Evolutionary conservation across 169 alveolate genomes (phyloP).

Genomic region (Babesia ovata): DNA sequence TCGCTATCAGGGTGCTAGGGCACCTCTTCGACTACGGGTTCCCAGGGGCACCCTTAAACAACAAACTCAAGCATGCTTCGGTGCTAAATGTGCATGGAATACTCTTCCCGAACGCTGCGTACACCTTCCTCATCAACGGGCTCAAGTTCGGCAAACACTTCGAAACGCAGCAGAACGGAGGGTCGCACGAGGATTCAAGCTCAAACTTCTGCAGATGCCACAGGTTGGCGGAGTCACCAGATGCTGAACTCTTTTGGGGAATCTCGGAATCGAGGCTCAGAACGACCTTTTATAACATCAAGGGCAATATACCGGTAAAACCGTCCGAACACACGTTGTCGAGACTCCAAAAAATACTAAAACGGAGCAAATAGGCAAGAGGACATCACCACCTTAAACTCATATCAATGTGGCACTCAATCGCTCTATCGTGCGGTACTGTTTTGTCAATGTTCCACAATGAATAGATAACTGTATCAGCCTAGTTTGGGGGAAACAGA

Average conservation of each 20-base stretch:
- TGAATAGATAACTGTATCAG: too few species aligned
- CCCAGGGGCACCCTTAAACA: slow-evolving; percentile 54
- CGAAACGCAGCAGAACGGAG: slow-evolving; percentile 65
- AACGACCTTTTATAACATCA: slow-evolving; percentile 31
- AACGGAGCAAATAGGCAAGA: too few species aligned
- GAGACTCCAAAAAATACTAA: background rate
- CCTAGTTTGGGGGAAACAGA: too few species aligned
- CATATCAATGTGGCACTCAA: too few species aligned
- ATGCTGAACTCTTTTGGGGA: slow-evolving; percentile 69
- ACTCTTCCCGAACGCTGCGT: slow-evolving; percentile 53
- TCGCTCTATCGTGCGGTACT: too few species aligned
- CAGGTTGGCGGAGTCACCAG: slow-evolving; percentile 36
- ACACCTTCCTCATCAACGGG: slow-evolving; percentile 45
- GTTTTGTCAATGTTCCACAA: too few species aligned
- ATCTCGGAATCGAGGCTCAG: slow-evolving; percentile 68
- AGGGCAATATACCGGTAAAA: slow-evolving; percentile 40
- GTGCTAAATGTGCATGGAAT: slow-evolving; percentile 59
- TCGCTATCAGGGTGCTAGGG: slow-evolving; percentile 41
- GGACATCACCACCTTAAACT: too few species aligned
- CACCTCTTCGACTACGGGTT: slow-evolving; percentile 64
- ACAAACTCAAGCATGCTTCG: slow-evolving; percentile 62
- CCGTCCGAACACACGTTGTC: slow-evolving; percentile 46
- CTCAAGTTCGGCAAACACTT: slow-evolving; percentile 70
- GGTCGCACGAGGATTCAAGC: slow-evolving; percentile 70
- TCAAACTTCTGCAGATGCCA: slow-evolving; percentile 64